A percentile compares a stretch with the other conserved stretches of the same genome.
phyloP scores from a whole-genome alignment of 176 grass and related monocot genomes.

The Hyparrhenia diplandra region DNA sequence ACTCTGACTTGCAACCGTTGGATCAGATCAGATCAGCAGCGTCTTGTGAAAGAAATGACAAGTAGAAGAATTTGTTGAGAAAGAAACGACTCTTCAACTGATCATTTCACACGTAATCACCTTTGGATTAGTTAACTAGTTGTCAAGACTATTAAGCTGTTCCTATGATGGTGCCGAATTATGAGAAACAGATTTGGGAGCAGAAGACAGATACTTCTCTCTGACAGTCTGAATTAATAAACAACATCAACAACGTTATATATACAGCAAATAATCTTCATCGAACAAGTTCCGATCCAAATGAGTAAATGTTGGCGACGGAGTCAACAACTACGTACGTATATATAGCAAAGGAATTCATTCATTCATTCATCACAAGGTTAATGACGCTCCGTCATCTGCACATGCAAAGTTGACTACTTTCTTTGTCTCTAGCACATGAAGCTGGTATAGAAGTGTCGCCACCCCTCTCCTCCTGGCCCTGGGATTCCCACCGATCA shows the following conservation, averaged over 20 bases:
- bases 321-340: not conserved
- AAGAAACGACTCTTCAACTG: not conserved
- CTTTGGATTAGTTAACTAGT: not conserved
- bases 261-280: not conserved
- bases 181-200: not conserved
- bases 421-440: slow-evolving; percentile 21
- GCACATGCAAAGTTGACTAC: slow-evolving; percentile 36
- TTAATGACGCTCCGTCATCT: not conserved
- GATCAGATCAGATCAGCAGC: not conserved
- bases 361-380: not conserved
- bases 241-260: not conserved
- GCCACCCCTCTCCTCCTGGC: no score
- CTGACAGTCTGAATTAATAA: slow-evolving; percentile 13
- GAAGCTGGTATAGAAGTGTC: not conserved
- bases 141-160: not conserved
- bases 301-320: not conserved
- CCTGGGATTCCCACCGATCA: slow-evolving; percentile 31
- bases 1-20: not conserved
- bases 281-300: not conserved
- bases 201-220: not conserved
- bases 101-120: not conserved
- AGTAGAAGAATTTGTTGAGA: not conserved
- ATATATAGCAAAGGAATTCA: not conserved
- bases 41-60: not conserved
- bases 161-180: slow-evolving; percentile 23